A percentile compares a stretch with the other conserved stretches of the same genome.
These are phyloP conservation scores for Cudoniella acicularis DNA, from an alignment of 495 filamentous ascomycete genomes.

Conservation along the genomic window DNA sequence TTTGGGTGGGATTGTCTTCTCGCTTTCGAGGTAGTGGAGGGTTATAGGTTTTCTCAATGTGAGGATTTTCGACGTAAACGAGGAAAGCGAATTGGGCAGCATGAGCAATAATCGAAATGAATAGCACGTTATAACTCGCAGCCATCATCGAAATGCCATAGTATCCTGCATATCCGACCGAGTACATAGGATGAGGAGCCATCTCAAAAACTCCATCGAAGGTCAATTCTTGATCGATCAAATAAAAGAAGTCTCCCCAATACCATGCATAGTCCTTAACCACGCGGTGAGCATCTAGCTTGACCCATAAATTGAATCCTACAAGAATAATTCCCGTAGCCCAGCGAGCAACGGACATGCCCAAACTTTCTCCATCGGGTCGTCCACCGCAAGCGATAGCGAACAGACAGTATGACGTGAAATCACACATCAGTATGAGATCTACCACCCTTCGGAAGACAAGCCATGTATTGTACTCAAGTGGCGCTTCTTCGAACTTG, in stretches of 20 bases:
- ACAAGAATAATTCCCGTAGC: slow-evolving; percentile 73
- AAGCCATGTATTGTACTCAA: slow-evolving; percentile 99
- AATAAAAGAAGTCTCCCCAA: slow-evolving; percentile 99
- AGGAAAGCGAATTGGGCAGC: slow-evolving; percentile 93
- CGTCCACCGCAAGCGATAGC: slow-evolving; percentile 80
- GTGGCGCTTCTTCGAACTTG: slow-evolving; percentile 83
- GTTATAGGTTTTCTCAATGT: slow-evolving; percentile 98
- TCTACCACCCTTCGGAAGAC: slow-evolving; percentile 93
- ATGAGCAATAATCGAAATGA: slow-evolving; percentile 94
- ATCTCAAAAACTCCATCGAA: slow-evolving; percentile 99
- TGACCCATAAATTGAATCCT: slow-evolving; percentile 97
- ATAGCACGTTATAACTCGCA: slow-evolving; percentile 93
- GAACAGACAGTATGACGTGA: slow-evolving; percentile 93
- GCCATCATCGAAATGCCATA: slow-evolving; percentile 99
- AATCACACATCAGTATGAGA: slow-evolving; percentile 96
- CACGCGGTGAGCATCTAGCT: slow-evolving; percentile 95
- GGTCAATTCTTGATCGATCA: slow-evolving; percentile 95
- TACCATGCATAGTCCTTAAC: slow-evolving; percentile 99
- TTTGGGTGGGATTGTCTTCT: slow-evolving; percentile 33
- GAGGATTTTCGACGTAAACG: slow-evolving; percentile 85
- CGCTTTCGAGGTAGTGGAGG: slow-evolving; percentile 73
- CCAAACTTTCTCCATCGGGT: slow-evolving; percentile 65
- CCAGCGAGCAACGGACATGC: slow-evolving; percentile 75
- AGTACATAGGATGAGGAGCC: slow-evolving; percentile 99
- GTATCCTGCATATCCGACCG: slow-evolving; percentile 95